Base-by-base conservation (phyloP, 257 asterid genomes). In the Rehmannia glutinosa region DNA sequence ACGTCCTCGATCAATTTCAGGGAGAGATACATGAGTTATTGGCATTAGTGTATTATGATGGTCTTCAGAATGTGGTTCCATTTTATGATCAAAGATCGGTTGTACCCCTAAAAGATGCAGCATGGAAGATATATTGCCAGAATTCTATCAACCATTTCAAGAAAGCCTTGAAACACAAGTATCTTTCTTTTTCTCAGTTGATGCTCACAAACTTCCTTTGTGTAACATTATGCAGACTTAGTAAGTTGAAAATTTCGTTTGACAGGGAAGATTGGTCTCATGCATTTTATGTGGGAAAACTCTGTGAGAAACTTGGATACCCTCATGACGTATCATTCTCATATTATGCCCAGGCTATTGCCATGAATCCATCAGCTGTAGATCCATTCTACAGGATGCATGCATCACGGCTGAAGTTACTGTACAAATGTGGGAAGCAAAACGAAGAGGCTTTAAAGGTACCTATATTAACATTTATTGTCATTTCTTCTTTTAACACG, bases 381-480 rank as follows among this genome's bases (percentile, higher is more conserved):
- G 99, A 94, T 80, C 87, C 99, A 46, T 94, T 94, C 88, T 90
- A 94, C 85, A 83, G 97, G 79, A 81, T 91, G 91, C 99, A 93
- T 74, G 97, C 96, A 81, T 91, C 99, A 42, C 88, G 97, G 80
- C 74, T 94, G 82, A 94, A 94, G 86, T 79, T 90, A 71, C 97
- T 94, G 68, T 78, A 77, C 81, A 75, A 81, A 72, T 69, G 88
- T 41, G 90, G 94, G 74, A 94, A 85, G 67, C 92, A 76, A 80
- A 77, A 94, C 71, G 78, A 73, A 75, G 87, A 80, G 56, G 83
- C 92, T 70, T 69, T 93, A 77, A 88, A 85, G 99, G 99, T 90
- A 67, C 53, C 54, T 39, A 61, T 59, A 46, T 38, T n/a, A n/a
- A n/a, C n/a, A n/a, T n/a, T n/a, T n/a, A n/a, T n/a, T n/a, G n/a